These are phyloP conservation scores for Eimeria falciformis DNA, from an alignment of 169 alveolate genomes.

Conservation along the genomic window DNA sequence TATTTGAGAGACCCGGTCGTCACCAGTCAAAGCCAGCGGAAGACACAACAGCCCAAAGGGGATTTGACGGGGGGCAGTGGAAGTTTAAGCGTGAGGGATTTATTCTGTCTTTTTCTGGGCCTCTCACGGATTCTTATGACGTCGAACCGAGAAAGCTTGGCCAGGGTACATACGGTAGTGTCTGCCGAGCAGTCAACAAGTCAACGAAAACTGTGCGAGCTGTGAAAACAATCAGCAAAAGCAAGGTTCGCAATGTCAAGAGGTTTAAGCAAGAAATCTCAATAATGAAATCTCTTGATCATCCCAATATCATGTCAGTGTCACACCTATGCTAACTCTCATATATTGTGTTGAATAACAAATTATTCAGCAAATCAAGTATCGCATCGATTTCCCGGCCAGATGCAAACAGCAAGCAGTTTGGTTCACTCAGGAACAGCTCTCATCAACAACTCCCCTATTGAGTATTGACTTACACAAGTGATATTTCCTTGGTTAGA, in stretches of 20 bases:
- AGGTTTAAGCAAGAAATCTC: constrained; percentile 89
- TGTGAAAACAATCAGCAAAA: constrained; percentile 87
- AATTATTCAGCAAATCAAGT: no score
- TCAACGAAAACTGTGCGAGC: constrained; percentile 83
- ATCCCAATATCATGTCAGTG: constrained; percentile 80
- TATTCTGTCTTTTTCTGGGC: constrained; percentile 73
- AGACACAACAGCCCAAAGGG: background rate
- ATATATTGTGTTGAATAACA: no score
- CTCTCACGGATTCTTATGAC: constrained; percentile 76
- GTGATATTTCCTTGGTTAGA: no score
- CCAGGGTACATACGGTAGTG: constrained; percentile 82
- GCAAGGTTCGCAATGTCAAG: constrained; percentile 86
- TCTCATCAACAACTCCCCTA: no score
- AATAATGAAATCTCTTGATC: constrained; percentile 83
- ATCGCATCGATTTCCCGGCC: no score
- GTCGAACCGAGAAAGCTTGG: constrained; percentile 79
- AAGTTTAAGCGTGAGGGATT: constrained; percentile 77
- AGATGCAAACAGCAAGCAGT: no score
- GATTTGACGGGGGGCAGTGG: constrained; percentile 19
- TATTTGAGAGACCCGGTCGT: background rate
- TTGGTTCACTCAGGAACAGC: no score
- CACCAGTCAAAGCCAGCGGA: constrained; percentile 1
- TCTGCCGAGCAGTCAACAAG: constrained; percentile 79
- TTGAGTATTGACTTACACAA: no score
- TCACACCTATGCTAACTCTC: background rate